Conservation (phyloP, 1,284 basidiomycete species). For the Polyporus tsugae region DNA sequence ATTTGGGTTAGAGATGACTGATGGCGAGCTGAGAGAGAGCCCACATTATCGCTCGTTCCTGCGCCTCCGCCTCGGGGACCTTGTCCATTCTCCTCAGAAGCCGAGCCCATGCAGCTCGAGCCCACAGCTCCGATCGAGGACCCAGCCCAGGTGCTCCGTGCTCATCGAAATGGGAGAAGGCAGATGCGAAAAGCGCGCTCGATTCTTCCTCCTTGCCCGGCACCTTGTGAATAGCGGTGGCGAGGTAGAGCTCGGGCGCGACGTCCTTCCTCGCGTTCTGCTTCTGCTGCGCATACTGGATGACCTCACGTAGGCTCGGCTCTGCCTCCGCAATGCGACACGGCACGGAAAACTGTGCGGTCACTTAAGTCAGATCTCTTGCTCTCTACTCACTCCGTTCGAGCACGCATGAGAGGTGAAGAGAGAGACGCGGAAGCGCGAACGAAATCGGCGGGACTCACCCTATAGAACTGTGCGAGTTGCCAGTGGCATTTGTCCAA, state of each 20-base stretch:
- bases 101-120: conserved; percentile 31
- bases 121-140: conserved; percentile 32
- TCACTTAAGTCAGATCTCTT: conserved; percentile 23
- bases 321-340: conserved; percentile 35
- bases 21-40: neutral
- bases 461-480: conserved; percentile 36
- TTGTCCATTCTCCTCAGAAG: conserved; percentile 24
- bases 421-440: conserved; percentile 9
- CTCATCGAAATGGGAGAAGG: conserved; percentile 22
- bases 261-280: conserved; percentile 26
- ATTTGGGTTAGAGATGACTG: no score
- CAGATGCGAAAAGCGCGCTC: conserved; percentile 21
- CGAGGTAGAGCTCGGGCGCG: conserved; percentile 29
- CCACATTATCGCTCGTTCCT: conserved; percentile 28
- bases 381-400: conserved; percentile 7
- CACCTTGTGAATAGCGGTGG: conserved; percentile 26
- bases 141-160: conserved; percentile 20
- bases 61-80: conserved; percentile 24
- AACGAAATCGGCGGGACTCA: conserved; percentile 19
- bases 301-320: conserved; percentile 32
- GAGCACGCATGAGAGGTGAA: conserved; percentile 16
- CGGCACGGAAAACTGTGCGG: conserved; percentile 32
- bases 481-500: conserved; percentile 41
- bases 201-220: conserved; percentile 28
- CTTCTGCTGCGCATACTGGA: conserved; percentile 25